Percentiles rank a stretch among this genome's conserved stretches.
phyloP scores from a whole-genome alignment of 2,329 filamentous ascomycete species.

The Apiospora aurea region DNA sequence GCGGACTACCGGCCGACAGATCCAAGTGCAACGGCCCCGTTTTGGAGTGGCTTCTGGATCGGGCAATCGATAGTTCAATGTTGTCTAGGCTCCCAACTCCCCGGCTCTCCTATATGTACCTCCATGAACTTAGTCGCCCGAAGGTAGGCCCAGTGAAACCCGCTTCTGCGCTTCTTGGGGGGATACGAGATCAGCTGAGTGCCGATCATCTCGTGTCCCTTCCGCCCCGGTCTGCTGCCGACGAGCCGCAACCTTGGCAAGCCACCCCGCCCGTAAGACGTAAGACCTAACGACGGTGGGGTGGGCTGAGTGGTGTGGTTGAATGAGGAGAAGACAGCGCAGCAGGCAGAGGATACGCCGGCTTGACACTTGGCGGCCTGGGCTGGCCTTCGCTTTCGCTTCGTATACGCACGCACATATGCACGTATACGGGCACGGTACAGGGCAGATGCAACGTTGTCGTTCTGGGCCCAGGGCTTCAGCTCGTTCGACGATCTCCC shows the following conservation, averaged over 20 bases:
- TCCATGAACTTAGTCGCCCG: background rate
- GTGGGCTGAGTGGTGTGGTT: background rate
- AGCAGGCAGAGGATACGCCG: constrained; percentile 11
- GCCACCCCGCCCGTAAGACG: constrained; percentile 8
- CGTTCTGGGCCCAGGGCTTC: background rate
- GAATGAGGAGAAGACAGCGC: background rate
- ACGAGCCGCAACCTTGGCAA: background rate
- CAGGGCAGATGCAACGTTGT: constrained; percentile 8
- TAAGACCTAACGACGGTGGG: constrained; percentile 9
- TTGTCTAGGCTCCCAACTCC: background rate
- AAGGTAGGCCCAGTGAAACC: background rate
- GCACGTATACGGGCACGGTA: background rate
- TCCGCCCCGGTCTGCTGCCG: constrained; percentile 12
- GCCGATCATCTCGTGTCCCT: constrained; percentile 25
- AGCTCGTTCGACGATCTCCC: constrained; percentile 1
- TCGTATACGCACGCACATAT: constrained; percentile 10
- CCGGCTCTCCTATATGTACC: too few species aligned
- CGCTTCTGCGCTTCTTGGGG: background rate
- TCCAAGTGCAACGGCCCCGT: too few species aligned
- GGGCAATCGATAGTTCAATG: too few species aligned
- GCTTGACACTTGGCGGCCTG: background rate
- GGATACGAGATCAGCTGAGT: constrained; percentile 25
- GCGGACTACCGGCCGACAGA: too few species aligned
- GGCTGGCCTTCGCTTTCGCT: background rate
- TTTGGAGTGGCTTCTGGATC: too few species aligned